phyloP scores from a whole-genome alignment of 495 filamentous ascomycete species.

The Lasiosphaeria miniovina region DNA sequence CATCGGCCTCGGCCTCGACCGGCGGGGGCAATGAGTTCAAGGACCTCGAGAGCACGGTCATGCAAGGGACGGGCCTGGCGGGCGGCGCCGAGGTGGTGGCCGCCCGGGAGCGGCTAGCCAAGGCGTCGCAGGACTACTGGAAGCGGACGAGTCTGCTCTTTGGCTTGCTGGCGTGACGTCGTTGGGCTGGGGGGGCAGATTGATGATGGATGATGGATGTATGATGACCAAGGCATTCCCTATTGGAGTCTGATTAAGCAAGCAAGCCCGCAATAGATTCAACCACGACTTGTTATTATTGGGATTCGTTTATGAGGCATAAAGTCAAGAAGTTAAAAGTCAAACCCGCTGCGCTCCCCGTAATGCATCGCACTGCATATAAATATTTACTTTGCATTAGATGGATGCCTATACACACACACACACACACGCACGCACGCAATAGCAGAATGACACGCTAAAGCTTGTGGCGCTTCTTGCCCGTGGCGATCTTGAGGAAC shows the following conservation, averaged over 20 bases:
- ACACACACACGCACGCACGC: neutral
- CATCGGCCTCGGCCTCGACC: neutral
- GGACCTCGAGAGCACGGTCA: conserved; percentile 44
- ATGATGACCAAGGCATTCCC: too few relatives aligned
- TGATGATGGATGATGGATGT: neutral
- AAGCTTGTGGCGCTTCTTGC: conserved; percentile 79
- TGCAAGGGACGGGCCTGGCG: conserved; percentile 45
- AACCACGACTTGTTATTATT: too few relatives aligned
- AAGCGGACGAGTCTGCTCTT: conserved; percentile 76
- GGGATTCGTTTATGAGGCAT: too few relatives aligned
- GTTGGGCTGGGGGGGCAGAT: neutral
- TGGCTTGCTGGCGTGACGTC: conserved; percentile 43
- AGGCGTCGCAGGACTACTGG: conserved; percentile 69
- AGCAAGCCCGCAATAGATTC: too few relatives aligned
- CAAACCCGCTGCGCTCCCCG: too few relatives aligned
- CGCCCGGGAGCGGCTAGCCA: conserved; percentile 49
- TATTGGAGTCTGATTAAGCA: too few relatives aligned
- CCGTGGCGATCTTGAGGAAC: conserved; percentile 61
- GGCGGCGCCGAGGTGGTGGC: conserved; percentile 17
- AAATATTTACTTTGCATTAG: neutral
- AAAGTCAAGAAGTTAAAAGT: too few relatives aligned
- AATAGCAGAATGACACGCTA: conserved; percentile 31
- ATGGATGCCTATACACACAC: neutral
- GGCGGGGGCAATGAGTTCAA: conserved; percentile 39
- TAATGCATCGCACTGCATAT: too few relatives aligned